phyloP scores from a whole-genome alignment of 2,329 filamentous ascomycete genomes.

The Ophiostoma pallidulum region DNA sequence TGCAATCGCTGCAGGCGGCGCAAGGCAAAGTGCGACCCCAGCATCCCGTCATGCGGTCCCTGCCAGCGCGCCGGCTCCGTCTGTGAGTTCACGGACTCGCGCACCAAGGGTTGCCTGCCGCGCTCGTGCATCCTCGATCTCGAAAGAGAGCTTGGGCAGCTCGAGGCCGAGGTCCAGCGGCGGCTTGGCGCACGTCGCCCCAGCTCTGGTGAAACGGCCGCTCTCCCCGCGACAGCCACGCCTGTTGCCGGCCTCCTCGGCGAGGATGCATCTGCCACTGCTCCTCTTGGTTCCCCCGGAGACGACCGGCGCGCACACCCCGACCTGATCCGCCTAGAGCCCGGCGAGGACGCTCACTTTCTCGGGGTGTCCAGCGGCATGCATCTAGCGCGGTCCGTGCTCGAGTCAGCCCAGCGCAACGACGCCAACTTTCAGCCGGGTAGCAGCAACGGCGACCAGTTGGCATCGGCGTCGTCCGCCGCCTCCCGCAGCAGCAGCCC shows the following conservation, averaged over 20 bases:
- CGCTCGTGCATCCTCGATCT: slow-evolving; percentile 12
- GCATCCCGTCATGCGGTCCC: slow-evolving; percentile 11
- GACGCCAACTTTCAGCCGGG: slow-evolving; percentile 5
- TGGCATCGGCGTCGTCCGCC: neutral
- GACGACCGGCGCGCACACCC: too few relatives aligned
- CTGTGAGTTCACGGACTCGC: slow-evolving; percentile 18
- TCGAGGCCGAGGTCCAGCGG: slow-evolving; percentile 11
- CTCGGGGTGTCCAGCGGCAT: slow-evolving; percentile 14
- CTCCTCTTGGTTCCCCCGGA: too few relatives aligned
- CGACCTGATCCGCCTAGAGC: slow-evolving; percentile 10
- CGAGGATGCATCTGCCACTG: too few relatives aligned
- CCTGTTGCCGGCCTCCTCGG: too few relatives aligned
- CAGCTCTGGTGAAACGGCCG: too few relatives aligned
- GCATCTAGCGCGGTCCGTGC: slow-evolving; percentile 13
- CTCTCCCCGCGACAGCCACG: too few relatives aligned
- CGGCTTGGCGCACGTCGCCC: too few relatives aligned
- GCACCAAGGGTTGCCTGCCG: slow-evolving; percentile 12
- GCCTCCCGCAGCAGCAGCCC: too few relatives aligned
- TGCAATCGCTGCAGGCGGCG: slow-evolving; percentile 10
- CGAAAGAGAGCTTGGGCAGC: slow-evolving; percentile 4
- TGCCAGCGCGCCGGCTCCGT: slow-evolving; percentile 15
- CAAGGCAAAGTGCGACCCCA: slow-evolving; percentile 10
- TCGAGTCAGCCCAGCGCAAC: slow-evolving; percentile 11
- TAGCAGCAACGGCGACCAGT: neutral
- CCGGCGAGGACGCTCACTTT: slow-evolving; percentile 13